phyloP scores from a whole-genome alignment of 116 monocot genomes.

The Iris pallida region DNA sequence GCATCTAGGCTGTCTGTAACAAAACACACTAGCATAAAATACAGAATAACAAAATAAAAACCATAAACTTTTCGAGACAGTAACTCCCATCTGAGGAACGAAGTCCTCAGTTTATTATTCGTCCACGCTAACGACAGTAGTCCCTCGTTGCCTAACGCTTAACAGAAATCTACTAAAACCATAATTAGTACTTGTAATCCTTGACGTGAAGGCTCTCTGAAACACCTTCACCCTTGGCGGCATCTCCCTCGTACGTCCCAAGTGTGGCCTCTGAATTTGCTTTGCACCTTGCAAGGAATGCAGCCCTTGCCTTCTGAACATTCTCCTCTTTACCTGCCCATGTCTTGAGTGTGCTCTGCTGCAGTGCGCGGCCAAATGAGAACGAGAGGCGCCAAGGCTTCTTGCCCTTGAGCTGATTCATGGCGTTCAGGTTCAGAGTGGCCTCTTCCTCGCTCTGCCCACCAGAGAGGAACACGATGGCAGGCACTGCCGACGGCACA shows the following conservation, averaged over 20 bases:
- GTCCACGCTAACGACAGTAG: too few species aligned
- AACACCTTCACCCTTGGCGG: conserved; percentile 23
- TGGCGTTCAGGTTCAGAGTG: conserved; percentile 42
- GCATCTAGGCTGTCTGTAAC: too few species aligned
- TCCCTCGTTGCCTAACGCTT: too few species aligned
- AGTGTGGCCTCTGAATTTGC: conserved; percentile 44
- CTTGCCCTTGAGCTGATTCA: conserved; percentile 47
- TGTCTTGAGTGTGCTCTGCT: conserved; percentile 44
- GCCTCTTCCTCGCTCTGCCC: conserved; percentile 58
- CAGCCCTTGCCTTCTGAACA: conserved; percentile 35
- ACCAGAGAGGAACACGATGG: conserved; percentile 44
- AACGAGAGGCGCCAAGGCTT: conserved; percentile 49
- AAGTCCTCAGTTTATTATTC: too few species aligned
- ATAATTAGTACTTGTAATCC: conserved; percentile 38
- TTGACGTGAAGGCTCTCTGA: conserved; percentile 48
- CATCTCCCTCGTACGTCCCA: conserved; percentile 42
- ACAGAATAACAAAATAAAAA: too few species aligned
- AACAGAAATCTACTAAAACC: not conserved
- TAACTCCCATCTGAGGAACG: too few species aligned
- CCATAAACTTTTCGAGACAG: too few species aligned
- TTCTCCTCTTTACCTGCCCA: conserved; percentile 56
- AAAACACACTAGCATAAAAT: too few species aligned
- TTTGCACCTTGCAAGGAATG: conserved; percentile 42
- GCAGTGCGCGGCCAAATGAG: conserved; percentile 48
- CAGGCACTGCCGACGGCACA: conserved; percentile 40